phyloP scores from a whole-genome alignment of 768 basidiomycete species.

The Tylopilus subfusipes region DNA sequence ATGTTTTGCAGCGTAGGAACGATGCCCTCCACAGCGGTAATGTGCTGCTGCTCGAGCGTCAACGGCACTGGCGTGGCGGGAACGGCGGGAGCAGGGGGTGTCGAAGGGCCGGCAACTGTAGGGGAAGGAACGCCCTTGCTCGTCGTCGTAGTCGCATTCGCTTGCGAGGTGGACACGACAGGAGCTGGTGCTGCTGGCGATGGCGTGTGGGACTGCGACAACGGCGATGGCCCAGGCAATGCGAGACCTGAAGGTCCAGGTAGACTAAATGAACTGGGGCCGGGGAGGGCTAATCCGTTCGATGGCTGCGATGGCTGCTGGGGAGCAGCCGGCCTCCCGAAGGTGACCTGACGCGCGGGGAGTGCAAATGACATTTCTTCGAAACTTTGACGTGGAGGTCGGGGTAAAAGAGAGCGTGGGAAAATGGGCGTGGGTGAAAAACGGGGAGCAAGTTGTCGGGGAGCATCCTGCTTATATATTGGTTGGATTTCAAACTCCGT shows the following conservation, averaged over 20 bases:
- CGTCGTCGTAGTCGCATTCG: conserved; percentile 32
- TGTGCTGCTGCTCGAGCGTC: conserved; percentile 89
- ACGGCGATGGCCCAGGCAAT: conserved; percentile 54
- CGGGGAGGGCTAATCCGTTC: conserved; percentile 58
- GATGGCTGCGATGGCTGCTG: conserved; percentile 40
- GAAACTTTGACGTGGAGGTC: conserved; percentile 20
- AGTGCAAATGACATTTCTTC: conserved; percentile 56
- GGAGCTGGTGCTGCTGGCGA: conserved; percentile 21
- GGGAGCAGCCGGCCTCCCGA: conserved; percentile 58
- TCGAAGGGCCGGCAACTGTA: conserved; percentile 56
- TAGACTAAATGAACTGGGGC: conserved; percentile 43
- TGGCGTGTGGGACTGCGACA: conserved; percentile 41
- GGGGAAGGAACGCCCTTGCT: conserved; percentile 33
- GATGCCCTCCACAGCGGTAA: conserved; percentile 95
- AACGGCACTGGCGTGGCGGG: conserved; percentile 70
- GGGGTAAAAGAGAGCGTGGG: conserved; percentile 24
- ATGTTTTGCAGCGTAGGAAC: conserved; percentile 99
- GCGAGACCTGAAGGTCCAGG: conserved; percentile 43
- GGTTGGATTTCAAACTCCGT: conserved; percentile 28
- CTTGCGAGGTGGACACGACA: conserved; percentile 13
- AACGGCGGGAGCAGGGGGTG: conserved; percentile 47
- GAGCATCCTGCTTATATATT: conserved; percentile 27
- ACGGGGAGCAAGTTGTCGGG: conserved; percentile 14
- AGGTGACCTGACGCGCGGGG: conserved; percentile 75
- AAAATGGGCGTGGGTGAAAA: conserved; percentile 29